Evolutionary conservation across 805 yeast genomes (phyloP).

Genomic region (Candida maris): DNA sequence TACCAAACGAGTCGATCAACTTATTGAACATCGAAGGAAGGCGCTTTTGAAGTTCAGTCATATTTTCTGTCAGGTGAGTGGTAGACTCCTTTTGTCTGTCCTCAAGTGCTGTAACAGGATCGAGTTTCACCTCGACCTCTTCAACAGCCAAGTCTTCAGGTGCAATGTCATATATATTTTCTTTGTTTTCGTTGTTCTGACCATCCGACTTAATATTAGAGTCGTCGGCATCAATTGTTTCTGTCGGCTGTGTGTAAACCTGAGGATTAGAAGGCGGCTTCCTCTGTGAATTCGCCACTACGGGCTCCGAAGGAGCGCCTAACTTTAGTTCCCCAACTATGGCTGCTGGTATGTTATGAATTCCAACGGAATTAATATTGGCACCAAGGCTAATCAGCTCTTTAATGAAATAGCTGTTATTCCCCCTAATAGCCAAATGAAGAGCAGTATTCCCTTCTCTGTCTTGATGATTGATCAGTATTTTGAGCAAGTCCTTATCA

Average conservation of each 20-base stretch:
- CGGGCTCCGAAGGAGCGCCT: neutral
- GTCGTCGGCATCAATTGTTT: neutral
- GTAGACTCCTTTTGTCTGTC: neutral
- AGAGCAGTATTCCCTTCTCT: slow-evolving; percentile 80
- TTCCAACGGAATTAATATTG: slow-evolving; percentile 24
- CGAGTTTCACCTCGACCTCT: neutral
- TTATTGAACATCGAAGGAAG: slow-evolving; percentile 20
- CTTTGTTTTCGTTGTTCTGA: slow-evolving; percentile 47
- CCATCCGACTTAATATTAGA: slow-evolving; percentile 4
- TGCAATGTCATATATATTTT: slow-evolving; percentile 37
- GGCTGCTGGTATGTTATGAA: slow-evolving; percentile 19
- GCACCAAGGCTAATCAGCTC: slow-evolving; percentile 48
- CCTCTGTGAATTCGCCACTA: neutral
- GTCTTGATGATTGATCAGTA: slow-evolving; percentile 73
- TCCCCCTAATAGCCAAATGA: slow-evolving; percentile 66
- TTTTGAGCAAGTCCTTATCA: slow-evolving; percentile 45
- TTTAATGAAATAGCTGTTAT: slow-evolving; percentile 43
- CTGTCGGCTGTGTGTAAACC: neutral
- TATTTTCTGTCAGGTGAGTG: slow-evolving; percentile 8
- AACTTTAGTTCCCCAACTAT: slow-evolving; percentile 15
- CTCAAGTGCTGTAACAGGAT: neutral
- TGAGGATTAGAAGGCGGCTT: neutral
- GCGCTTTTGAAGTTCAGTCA: slow-evolving; percentile 17
- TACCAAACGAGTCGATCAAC: slow-evolving; percentile 22
- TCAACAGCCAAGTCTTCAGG: slow-evolving; percentile 5